phyloP scores from a whole-genome alignment of 768 basidiomycete species.

The Ramaria sp. region DNA sequence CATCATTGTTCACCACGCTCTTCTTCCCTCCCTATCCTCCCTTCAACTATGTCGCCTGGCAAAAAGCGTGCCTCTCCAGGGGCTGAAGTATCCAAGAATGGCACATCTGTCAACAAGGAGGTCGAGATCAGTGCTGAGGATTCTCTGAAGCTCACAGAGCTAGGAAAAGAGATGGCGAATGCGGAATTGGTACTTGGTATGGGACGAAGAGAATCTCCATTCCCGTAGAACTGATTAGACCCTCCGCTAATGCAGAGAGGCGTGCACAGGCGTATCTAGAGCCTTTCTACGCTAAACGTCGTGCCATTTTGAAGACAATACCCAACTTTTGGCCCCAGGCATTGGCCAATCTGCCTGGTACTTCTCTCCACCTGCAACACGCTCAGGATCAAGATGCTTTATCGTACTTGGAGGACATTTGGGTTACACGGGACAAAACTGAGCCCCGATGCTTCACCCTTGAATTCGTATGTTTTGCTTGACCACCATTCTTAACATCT shows the following conservation, averaged over 20 bases:
- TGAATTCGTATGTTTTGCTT: conserved; percentile 61
- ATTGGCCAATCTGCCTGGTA: conserved; percentile 57
- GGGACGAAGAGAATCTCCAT: conserved; percentile 17
- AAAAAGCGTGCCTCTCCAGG: conserved; percentile 74
- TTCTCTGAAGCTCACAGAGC: conserved; percentile 51
- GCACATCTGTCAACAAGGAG: conserved; percentile 35
- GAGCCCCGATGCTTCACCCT: conserved; percentile 79
- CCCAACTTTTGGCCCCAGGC: conserved; percentile 81
- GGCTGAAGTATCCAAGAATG: conserved; percentile 58
- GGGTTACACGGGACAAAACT: conserved; percentile 60
- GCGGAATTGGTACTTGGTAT: conserved; percentile 64
- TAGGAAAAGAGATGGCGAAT: conserved; percentile 62
- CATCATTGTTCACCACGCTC: neutral
- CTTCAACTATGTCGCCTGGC: conserved; percentile 9
- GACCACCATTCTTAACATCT: neutral
- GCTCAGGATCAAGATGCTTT: conserved; percentile 71
- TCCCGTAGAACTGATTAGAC: neutral
- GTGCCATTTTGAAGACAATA: conserved; percentile 53
- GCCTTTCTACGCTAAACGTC: conserved; percentile 63
- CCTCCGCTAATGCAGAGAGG: conserved; percentile 38
- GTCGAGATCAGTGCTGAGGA: conserved; percentile 66
- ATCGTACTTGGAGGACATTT: conserved; percentile 76
- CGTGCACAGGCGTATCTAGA: conserved; percentile 44
- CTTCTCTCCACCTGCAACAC: conserved; percentile 61
- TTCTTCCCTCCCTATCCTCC: neutral